Evolutionary conservation across 2,329 filamentous ascomycete species (phyloP).

Genomic region (Xylariales sp.): DNA sequence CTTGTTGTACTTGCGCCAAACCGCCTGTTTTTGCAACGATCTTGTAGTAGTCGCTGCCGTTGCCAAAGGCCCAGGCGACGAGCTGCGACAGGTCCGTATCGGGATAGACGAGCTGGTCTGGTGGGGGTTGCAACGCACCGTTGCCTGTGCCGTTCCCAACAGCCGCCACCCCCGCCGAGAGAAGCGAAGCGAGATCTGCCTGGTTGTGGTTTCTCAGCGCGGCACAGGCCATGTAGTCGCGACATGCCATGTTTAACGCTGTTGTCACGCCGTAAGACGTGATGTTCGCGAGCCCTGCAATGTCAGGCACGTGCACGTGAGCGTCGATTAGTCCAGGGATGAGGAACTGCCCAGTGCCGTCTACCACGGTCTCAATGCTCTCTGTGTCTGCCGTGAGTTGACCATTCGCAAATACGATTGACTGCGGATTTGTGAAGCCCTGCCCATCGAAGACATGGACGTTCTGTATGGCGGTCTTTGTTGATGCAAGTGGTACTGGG

Average conservation of each 20-base stretch:
- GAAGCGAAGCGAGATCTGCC: conserved; percentile 35
- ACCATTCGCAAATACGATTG: conserved; percentile 37
- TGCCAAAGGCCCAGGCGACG: conserved; percentile 39
- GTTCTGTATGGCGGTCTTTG: conserved; percentile 38
- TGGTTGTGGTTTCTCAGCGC: conserved; percentile 35
- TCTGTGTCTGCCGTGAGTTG: conserved; percentile 33
- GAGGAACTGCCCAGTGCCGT: conserved; percentile 44
- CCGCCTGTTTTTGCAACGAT: conserved; percentile 33
- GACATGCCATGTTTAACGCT: conserved; percentile 46
- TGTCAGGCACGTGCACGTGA: conserved; percentile 44
- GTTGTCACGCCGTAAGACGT: conserved; percentile 47
- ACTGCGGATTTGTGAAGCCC: conserved; percentile 31
- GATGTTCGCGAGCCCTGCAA: conserved; percentile 40
- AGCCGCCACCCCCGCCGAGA: conserved; percentile 35
- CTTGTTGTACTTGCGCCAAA: conserved; percentile 39
- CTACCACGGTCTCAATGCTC: conserved; percentile 35
- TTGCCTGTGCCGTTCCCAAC: conserved; percentile 28
- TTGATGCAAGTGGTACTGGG: conserved; percentile 11
- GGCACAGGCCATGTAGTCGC: conserved; percentile 38
- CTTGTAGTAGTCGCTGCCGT: conserved; percentile 42
- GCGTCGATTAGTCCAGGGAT: conserved; percentile 50
- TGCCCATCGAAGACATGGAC: conserved; percentile 41
- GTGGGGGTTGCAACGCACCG: conserved; percentile 33
- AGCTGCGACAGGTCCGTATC: conserved; percentile 34
- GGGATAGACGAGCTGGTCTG: conserved; percentile 33